Base-by-base conservation (phyloP, 441 rosid genomes). In the Erodium texanum region DNA sequence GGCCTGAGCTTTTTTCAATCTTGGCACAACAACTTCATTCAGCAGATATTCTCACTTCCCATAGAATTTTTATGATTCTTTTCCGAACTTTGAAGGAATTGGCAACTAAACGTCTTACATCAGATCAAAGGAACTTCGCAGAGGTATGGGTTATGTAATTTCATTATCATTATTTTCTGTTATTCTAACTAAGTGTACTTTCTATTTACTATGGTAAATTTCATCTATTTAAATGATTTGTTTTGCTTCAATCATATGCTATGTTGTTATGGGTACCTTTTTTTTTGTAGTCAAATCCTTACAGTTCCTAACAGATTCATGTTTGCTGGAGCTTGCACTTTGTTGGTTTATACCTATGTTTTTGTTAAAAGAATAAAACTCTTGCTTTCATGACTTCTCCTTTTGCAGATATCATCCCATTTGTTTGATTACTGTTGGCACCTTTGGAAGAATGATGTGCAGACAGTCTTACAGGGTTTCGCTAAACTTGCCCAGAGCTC, bases 381-480 rank as follows among this genome's bases (percentile, higher is more conserved):
- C 18, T 34, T 54, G 24, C 19, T 50, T 61, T 70, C 48, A 67
- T 27, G 59, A 36, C 56, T 29, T 66, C 24, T 78, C 66, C 66
- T 12, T 76, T 79, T 70, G 92, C 95, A 94, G 99, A 88, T 95
- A 84, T 83, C 98, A 15, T 86, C 93, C 70, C 96, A 86, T 75
- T 80, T 92, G 73, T 90, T 95, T 73, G 88, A 89, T 74, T 89
- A 84, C 74, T 73, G 96, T 83, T 95, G 99, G 98, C 90, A 75
- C 81, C 96, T 95, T 66, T 95, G 99, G 99, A 92, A 92, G 77
- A 90, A 85, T 71, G 99, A 95, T 84, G 85, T 89, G 75, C 96
- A 90, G 78, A 83, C 89, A 36, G 90, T 95, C 73, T 79, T 92
- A 70, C 86, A 72, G 71, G 93, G 97, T 54, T 86, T 95, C 75